A percentile compares a stretch with the other conserved stretches of the same genome.
Evolutionary conservation across 1,139 yeast genomes (phyloP).

Genomic region (Pichia sp.): DNA sequence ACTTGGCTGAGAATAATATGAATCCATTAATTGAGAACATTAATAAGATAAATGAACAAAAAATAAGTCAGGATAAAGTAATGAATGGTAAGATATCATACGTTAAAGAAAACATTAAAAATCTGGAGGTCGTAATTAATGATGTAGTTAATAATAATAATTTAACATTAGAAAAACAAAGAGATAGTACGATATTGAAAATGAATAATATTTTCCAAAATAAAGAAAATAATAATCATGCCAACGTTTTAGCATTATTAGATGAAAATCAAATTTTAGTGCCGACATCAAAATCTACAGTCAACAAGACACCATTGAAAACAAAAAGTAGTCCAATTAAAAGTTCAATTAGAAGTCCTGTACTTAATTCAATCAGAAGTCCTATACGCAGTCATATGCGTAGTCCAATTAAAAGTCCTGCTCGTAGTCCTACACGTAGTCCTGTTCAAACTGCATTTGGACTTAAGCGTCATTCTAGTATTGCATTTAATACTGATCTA

Average conservation of each 20-base stretch:
- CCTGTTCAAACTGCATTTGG: constrained; percentile 4
- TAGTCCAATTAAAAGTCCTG: neutral
- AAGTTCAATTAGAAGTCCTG: constrained; percentile 1
- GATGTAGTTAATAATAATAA: neutral
- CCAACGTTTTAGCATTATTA: too few species aligned
- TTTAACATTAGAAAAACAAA: neutral
- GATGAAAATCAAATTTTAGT: too few species aligned
- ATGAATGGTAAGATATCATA: neutral
- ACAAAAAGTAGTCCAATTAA: neutral
- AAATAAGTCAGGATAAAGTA: neutral
- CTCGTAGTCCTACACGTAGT: neutral
- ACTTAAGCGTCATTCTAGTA: constrained; percentile 6
- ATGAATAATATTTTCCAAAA: neutral
- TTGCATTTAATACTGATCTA: neutral
- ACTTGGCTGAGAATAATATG: too few species aligned
- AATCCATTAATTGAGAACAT: neutral
- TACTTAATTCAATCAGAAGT: neutral
- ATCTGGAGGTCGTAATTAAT: neutral
- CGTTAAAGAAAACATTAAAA: neutral
- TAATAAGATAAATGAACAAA: neutral
- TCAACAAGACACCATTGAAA: neutral
- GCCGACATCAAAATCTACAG: too few species aligned
- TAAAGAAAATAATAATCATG: too few species aligned
- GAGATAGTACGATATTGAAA: neutral
- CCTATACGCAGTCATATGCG: neutral